Percentiles rank a stretch among this genome's conserved stretches.
Conservation (phyloP, 1,284 basidiomycete genomes). For the Kalmanozyma brasiliensis region DNA sequence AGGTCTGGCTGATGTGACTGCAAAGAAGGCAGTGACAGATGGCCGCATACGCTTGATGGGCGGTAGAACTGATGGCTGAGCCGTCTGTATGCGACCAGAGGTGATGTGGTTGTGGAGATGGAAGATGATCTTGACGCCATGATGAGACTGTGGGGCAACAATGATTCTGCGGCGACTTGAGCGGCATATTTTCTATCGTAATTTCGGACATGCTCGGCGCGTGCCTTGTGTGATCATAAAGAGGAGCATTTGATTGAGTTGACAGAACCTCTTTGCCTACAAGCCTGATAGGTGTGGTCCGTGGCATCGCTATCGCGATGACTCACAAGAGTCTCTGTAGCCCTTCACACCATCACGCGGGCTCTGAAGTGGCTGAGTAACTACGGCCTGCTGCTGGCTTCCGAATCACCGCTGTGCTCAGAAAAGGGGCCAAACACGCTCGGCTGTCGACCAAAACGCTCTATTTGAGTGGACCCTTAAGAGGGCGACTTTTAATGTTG, state of each 20-base stretch:
- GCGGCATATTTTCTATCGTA: conserved; percentile 8
- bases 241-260: too few relatives aligned
- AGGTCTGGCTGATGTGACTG: conserved; percentile 12
- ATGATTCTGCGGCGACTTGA: conserved; percentile 23
- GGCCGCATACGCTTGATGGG: conserved; percentile 1
- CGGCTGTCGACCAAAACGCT: too few relatives aligned
- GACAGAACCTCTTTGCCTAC: too few relatives aligned
- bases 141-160: too few relatives aligned
- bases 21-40: neutral
- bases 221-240: too few relatives aligned
- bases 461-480: conserved; percentile 9
- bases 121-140: neutral
- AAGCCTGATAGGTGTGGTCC: too few relatives aligned
- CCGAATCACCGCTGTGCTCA: too few relatives aligned
- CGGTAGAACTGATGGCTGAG: too few relatives aligned
- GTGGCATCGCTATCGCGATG: too few relatives aligned
- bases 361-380: conserved; percentile 1
- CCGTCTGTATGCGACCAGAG: neutral
- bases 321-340: too few relatives aligned
- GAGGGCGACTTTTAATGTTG: too few relatives aligned
- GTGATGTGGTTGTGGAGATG: conserved; percentile 1
- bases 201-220: neutral
- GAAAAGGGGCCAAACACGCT: conserved; percentile 9
- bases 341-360: neutral
- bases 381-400: too few relatives aligned